Percentiles rank a stretch among this genome's conserved stretches.
Evolutionary conservation across 345 rosid genomes (phyloP).

Genomic region (Arabidopsis arenosa): DNA sequence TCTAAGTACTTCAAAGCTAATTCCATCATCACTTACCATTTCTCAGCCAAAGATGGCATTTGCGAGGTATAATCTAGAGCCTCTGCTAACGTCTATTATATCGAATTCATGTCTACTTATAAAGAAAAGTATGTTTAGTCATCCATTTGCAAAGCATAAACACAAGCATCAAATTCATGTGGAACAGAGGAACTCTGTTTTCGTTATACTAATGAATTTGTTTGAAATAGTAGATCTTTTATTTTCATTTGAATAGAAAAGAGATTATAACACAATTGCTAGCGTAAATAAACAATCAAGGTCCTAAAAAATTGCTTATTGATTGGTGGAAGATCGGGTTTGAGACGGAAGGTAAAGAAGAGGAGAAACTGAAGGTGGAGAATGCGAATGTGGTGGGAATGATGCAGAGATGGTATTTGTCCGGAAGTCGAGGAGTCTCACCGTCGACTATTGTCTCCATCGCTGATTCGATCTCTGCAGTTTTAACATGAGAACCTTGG

Average conservation of each 20-base stretch:
- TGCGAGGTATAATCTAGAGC: constrained; percentile 54
- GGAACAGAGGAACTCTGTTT: constrained; percentile 1
- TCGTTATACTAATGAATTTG: background rate
- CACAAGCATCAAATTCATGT: background rate
- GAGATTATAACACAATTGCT: too few species aligned
- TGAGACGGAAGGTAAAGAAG: constrained; percentile 69
- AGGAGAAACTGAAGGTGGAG: constrained; percentile 61
- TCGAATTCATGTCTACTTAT: background rate
- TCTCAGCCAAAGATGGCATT: constrained; percentile 56
- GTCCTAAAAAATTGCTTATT: background rate
- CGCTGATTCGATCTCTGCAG: constrained; percentile 57
- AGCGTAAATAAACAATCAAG: too few species aligned
- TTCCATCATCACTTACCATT: constrained; percentile 73
- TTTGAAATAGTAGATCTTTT: background rate
- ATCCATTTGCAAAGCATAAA: background rate
- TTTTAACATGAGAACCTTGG: constrained; percentile 44
- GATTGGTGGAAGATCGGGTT: constrained; percentile 57
- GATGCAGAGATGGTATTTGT: constrained; percentile 92
- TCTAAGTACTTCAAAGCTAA: constrained; percentile 80
- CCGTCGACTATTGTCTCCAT: constrained; percentile 67
- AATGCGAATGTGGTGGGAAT: constrained; percentile 76
- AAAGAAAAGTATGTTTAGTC: background rate
- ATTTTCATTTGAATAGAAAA: background rate
- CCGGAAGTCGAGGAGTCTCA: constrained; percentile 78
- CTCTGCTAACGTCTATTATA: background rate